Evolutionary conservation across 148 eudicot genomes (phyloP).

Genomic region (Heliamphora exappendiculata): DNA sequence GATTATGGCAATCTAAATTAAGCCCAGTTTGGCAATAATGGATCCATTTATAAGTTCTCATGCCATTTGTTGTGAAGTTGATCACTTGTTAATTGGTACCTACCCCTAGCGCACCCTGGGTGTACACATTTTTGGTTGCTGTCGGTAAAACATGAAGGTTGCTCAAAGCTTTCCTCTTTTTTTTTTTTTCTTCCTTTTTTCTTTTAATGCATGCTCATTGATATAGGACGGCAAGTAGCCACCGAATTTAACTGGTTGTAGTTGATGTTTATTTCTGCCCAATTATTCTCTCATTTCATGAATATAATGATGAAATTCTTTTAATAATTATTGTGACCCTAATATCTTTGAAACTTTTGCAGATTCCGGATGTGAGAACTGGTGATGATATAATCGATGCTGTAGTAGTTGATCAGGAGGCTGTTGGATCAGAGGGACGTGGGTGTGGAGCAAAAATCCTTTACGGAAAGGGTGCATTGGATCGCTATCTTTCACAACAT

Average conservation of each 20-base stretch:
- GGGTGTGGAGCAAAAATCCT: constrained; percentile 78
- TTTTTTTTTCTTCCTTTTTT: too few species aligned
- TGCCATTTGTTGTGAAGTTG: too few species aligned
- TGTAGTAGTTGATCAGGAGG: constrained; percentile 76
- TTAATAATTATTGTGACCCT: neutral
- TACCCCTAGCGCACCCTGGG: too few species aligned
- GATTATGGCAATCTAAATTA: too few species aligned
- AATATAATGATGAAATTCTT: neutral
- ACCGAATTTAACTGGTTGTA: too few species aligned
- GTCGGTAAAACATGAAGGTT: too few species aligned
- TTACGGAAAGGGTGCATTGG: constrained; percentile 68
- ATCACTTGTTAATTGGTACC: too few species aligned
- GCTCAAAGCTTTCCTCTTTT: too few species aligned
- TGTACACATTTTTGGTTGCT: too few species aligned
- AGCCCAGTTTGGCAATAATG: too few species aligned
- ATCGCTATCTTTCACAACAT: constrained; percentile 45
- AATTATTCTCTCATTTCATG: neutral
- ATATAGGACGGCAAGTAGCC: neutral
- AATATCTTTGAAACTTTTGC: neutral
- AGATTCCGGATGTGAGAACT: constrained; percentile 67
- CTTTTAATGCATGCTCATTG: neutral
- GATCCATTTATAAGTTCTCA: too few species aligned
- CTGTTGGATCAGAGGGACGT: constrained; percentile 54
- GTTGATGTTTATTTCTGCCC: neutral
- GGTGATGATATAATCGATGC: constrained; percentile 74